Evolutionary conservation across 2,329 filamentous ascomycete genomes (phyloP).

Genomic region (Exophiala dermatitidis): DNA sequence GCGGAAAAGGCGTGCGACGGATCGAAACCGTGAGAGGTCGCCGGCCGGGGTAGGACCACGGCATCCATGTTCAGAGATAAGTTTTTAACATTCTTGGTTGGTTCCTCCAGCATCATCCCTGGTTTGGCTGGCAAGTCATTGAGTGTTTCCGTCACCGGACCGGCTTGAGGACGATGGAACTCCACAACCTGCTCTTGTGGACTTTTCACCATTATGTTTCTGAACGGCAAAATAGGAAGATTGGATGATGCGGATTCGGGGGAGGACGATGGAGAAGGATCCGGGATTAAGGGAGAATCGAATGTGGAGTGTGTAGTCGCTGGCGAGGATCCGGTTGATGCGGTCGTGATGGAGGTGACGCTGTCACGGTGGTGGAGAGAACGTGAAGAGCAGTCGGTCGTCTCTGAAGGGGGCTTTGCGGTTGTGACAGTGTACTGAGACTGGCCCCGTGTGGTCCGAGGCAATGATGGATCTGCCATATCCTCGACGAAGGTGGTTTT

Average conservation of each 20-base stretch:
- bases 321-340: conserved; percentile 87
- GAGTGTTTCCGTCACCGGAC: conserved; percentile 26
- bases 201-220: conserved; percentile 31
- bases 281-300: conserved; percentile 81
- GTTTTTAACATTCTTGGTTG: conserved; percentile 52
- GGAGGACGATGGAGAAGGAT: conserved; percentile 84
- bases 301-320: conserved; percentile 90
- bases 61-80: conserved; percentile 54
- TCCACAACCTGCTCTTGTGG: neutral
- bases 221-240: conserved; percentile 44
- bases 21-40: conserved; percentile 45
- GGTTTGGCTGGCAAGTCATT: conserved; percentile 35
- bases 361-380: conserved; percentile 36
- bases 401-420: conserved; percentile 7
- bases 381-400: conserved; percentile 8
- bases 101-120: conserved; percentile 32
- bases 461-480: conserved; percentile 14
- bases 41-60: conserved; percentile 39
- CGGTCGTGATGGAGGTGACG: conserved; percentile 49
- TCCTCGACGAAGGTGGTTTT: conserved; percentile 14
- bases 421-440: conserved; percentile 18
- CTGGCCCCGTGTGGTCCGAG: conserved; percentile 18
- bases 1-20: conserved; percentile 41
- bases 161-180: conserved; percentile 9
- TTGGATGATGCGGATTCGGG: conserved; percentile 80